Conservation (phyloP, 1,284 basidiomycete species). For the Grifola frondosa region DNA sequence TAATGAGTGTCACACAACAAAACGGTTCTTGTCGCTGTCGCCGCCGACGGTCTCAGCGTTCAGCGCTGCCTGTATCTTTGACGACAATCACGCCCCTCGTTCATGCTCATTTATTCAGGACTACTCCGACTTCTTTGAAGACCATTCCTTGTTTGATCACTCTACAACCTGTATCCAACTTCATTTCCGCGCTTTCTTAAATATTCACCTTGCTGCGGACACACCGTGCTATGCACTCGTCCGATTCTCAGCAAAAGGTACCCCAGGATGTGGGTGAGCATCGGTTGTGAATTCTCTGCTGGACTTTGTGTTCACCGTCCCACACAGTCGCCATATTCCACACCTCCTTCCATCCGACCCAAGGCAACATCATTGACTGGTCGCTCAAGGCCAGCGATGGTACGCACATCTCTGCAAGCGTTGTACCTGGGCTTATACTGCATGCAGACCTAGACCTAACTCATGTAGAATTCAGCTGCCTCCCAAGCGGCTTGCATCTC, state of each 20-base stretch:
- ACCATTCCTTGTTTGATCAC: too few relatives aligned
- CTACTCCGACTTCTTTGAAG: too few relatives aligned
- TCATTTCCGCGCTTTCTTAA: too few relatives aligned
- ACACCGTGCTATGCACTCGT: conserved; percentile 18
- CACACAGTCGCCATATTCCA: conserved; percentile 74
- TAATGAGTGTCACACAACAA: too few relatives aligned
- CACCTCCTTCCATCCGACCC: conserved; percentile 77
- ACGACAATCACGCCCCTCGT: too few relatives aligned
- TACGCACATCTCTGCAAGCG: conserved; percentile 27
- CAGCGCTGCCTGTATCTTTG: too few relatives aligned
- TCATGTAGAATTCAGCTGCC: conserved; percentile 72
- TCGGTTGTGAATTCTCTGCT: not conserved
- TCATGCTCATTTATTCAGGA: too few relatives aligned
- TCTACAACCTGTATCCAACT: too few relatives aligned
- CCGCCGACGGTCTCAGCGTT: too few relatives aligned
- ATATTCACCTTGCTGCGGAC: too few relatives aligned
- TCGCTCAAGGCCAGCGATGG: conserved; percentile 64
- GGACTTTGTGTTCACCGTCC: not conserved
- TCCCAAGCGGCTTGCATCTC: conserved; percentile 78
- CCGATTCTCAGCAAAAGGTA: conserved; percentile 25
- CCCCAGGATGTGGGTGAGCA: conserved; percentile 51
- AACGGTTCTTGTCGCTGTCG: too few relatives aligned
- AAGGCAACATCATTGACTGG: conserved; percentile 78
- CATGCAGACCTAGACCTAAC: conserved; percentile 61
- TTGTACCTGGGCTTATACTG: not conserved